Evolutionary conservation across 352 stramenopile species (phyloP), one percentile per base, ranked within the genome.

Genomic region (Globisporangium spinosum): DNA sequence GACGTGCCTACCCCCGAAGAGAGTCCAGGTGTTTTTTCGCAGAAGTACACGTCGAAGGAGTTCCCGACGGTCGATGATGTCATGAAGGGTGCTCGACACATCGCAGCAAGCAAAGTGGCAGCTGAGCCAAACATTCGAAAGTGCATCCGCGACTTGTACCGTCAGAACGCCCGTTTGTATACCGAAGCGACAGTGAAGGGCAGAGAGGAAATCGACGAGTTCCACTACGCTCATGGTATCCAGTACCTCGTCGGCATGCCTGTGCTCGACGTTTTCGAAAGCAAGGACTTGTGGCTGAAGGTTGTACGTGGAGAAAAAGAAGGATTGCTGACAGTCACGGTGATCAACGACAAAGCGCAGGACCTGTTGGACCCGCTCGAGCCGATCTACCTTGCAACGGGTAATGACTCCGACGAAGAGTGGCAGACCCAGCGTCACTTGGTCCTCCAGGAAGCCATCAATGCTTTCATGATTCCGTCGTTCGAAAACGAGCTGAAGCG

Each of bases 191-290:
- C 89, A 9, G 35, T 59, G 2, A 97, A 97, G 68, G 89, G 89
- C 6, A 77, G 85, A 3, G 89, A 95, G 66, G 89, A 97, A 73
- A 89, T 97, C 32, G 89, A 97, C 49, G 87, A 95, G 65, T 95
- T 95, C 57, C 89, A 97, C 64, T 95, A 93, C 53, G 89, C 77
- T 5, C 86, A 97, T 49, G 89, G 89, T 27, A 65, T 97, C 29
- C 89, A 97, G 70, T 97, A 97, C 58, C 79, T 97, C 35, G 77
- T 84, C 9, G 85, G 83, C 10, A 95, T 95, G 87, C 84, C 86
- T n/a, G 82, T 89, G n/a, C 64, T 85, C 43, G 87, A 97, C 25
- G 72, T 93, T 12, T 81, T 95, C 54, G 82, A 89, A 45, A 79
- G 76, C 34, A 83, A 79, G 25, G 86, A 93, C 61, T 58, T 95